These are phyloP conservation scores for Ceratopteris richardii DNA, from an alignment of 75 land plant species.

Conservation along the genomic window DNA sequence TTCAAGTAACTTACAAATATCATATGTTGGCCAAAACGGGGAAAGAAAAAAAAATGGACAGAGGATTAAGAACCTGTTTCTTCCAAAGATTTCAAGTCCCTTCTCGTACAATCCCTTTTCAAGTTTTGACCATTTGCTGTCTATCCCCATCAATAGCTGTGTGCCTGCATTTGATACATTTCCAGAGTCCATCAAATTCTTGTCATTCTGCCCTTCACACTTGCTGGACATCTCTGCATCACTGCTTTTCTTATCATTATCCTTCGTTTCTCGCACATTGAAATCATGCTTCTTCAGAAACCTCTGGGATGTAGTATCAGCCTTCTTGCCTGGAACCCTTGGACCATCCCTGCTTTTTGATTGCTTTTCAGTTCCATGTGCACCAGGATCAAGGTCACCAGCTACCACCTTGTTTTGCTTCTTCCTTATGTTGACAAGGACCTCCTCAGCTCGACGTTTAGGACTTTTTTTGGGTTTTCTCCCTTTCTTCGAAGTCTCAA, in stretches of 20 bases:
- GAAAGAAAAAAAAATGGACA: too few species aligned
- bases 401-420: slow-evolving; percentile 28
- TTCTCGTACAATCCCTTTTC: slow-evolving; percentile 85
- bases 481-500: slow-evolving; percentile 25
- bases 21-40: too few species aligned
- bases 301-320: neutral
- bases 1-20: too few species aligned
- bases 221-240: slow-evolving; percentile 3
- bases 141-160: slow-evolving; percentile 27
- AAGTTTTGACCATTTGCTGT: slow-evolving; percentile 51
- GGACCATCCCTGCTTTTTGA: neutral
- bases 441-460: slow-evolving; percentile 56
- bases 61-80: slow-evolving; percentile 55
- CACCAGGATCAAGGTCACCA: slow-evolving; percentile 12
- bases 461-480: slow-evolving; percentile 33
- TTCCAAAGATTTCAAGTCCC: slow-evolving; percentile 91
- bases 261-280: neutral
- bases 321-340: neutral
- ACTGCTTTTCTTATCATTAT: slow-evolving; percentile 6
- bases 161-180: slow-evolving; percentile 33
- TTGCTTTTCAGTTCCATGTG: slow-evolving; percentile 1
- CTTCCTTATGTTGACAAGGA: slow-evolving; percentile 40
- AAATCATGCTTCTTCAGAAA: slow-evolving; percentile 1
- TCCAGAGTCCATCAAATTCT: slow-evolving; percentile 16
- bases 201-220: slow-evolving; percentile 11